Percentiles rank a stretch among this genome's conserved stretches.
phyloP scores from a whole-genome alignment of 164 flowering plant species.

The Tetrastigma voinierianum region DNA sequence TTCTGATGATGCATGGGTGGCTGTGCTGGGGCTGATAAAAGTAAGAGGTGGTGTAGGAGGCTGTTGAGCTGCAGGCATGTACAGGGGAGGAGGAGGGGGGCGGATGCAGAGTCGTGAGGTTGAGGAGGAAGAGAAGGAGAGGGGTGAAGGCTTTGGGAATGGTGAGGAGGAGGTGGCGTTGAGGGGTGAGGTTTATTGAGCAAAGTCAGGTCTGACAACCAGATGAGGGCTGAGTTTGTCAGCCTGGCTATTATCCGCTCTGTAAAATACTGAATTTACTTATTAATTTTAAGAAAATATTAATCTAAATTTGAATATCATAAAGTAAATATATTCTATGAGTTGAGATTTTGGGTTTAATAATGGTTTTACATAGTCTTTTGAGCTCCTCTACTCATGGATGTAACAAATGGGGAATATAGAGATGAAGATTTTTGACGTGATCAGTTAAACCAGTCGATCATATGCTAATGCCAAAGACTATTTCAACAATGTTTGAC shows the following conservation, averaged over 20 bases:
- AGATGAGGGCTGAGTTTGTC: constrained; percentile 43
- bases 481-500: too few species aligned
- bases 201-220: constrained; percentile 21
- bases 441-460: too few species aligned
- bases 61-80: too few species aligned
- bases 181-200: not conserved
- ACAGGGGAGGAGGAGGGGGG: constrained; percentile 6
- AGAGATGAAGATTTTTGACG: too few species aligned
- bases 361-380: too few species aligned
- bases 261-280: not conserved
- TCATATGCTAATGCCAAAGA: too few species aligned
- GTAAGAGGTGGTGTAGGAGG: too few species aligned
- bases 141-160: constrained; percentile 7
- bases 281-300: not conserved
- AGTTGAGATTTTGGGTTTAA: too few species aligned
- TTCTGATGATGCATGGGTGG: too few species aligned
- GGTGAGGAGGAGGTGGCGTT: not conserved
- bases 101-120: constrained; percentile 16
- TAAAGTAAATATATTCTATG: not conserved
- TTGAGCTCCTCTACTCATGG: too few species aligned
- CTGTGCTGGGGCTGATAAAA: too few species aligned
- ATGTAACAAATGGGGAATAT: too few species aligned
- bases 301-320: not conserved
- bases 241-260: constrained; percentile 35
- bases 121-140: constrained; percentile 10